These are phyloP conservation scores for Tolypocladium tundrense DNA, from an alignment of 2,329 filamentous ascomycete genomes.

Conservation along the genomic window DNA sequence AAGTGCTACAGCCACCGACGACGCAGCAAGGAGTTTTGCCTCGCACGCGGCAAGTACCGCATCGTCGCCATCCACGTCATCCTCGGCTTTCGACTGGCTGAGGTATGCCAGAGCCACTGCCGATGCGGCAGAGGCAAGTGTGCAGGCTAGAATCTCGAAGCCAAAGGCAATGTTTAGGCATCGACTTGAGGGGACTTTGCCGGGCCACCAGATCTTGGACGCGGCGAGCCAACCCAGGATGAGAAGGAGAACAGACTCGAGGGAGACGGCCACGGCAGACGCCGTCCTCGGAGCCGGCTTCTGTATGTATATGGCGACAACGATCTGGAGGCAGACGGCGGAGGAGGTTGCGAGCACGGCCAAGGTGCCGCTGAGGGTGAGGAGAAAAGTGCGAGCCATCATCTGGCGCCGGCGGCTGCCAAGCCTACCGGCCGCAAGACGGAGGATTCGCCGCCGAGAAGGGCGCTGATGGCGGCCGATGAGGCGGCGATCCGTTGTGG, in stretches of 20 bases:
- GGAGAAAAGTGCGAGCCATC: slow-evolving; percentile 5
- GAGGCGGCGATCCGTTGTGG: background rate
- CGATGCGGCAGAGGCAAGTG: slow-evolving; percentile 34
- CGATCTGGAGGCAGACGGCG: slow-evolving; percentile 9
- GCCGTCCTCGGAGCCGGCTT: slow-evolving; percentile 4
- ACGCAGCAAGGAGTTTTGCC: slow-evolving; percentile 29
- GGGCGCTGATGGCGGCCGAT: background rate
- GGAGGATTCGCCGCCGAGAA: background rate
- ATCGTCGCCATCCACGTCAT: slow-evolving; percentile 1
- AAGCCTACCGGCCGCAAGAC: slow-evolving; percentile 2
- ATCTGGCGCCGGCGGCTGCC: background rate
- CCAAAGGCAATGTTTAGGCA: slow-evolving; percentile 15
- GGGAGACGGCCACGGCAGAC: slow-evolving; percentile 15
- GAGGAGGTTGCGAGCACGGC: slow-evolving; percentile 9
- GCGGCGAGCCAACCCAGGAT: slow-evolving; percentile 21
- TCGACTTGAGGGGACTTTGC: slow-evolving; percentile 13
- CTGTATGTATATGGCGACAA: slow-evolving; percentile 4
- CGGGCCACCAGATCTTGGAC: slow-evolving; percentile 13
- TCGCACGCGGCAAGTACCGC: slow-evolving; percentile 7
- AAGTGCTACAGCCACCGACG: slow-evolving; percentile 33
- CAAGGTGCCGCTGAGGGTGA: slow-evolving; percentile 6
- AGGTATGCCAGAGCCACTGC: slow-evolving; percentile 31
- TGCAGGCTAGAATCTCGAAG: slow-evolving; percentile 26
- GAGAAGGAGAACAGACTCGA: slow-evolving; percentile 17
- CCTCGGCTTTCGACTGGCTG: slow-evolving; percentile 11